These are phyloP conservation scores for Castanea sativa DNA, from an alignment of 306 rosid species.

Conservation along the genomic window DNA sequence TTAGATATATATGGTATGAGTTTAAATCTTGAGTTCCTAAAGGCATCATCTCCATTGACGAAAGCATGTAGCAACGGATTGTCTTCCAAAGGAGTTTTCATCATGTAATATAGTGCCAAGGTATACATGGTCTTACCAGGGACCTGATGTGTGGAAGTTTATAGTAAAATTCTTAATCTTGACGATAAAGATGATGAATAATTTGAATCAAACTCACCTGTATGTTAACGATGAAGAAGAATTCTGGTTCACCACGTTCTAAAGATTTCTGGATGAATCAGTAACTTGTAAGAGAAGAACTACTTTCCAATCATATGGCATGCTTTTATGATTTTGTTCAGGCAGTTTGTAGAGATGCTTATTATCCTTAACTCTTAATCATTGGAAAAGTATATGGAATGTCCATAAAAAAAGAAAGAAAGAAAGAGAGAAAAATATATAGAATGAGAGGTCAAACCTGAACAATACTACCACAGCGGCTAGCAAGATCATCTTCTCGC, in stretches of 20 bases:
- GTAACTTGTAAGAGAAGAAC: constrained; percentile 1
- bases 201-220: constrained; percentile 50
- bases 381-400: background rate
- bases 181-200: background rate
- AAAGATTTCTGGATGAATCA: constrained; percentile 57
- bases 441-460: constrained; percentile 46
- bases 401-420: background rate
- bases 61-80: constrained; percentile 57
- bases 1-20: constrained; percentile 85
- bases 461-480: constrained; percentile 65
- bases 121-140: constrained; percentile 65
- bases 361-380: background rate
- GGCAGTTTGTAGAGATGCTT: background rate
- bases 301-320: background rate
- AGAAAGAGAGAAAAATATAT: background rate
- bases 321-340: background rate
- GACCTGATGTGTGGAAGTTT: constrained; percentile 37
- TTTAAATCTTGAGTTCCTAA: constrained; percentile 86
- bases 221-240: constrained; percentile 75
- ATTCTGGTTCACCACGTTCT: constrained; percentile 65
- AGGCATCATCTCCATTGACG: constrained; percentile 85
- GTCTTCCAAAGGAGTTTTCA: constrained; percentile 69
- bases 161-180: constrained; percentile 1
- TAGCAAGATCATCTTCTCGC: constrained; percentile 71
- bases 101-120: constrained; percentile 73